phyloP scores from a whole-genome alignment of 768 basidiomycete species.

The Scleroderma bovista region DNA sequence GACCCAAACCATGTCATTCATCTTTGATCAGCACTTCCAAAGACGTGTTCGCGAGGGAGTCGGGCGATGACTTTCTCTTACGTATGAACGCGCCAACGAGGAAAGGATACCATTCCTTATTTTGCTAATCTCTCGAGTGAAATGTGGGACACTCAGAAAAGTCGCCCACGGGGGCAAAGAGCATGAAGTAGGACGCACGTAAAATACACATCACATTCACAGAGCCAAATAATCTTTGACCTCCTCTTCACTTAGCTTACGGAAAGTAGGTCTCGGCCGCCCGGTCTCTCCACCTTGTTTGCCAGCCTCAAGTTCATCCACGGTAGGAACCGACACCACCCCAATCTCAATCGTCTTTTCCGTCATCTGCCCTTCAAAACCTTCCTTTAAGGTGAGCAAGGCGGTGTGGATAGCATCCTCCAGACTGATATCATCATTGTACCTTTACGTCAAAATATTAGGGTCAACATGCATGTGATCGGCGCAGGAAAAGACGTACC shows the following conservation, averaged over 20 bases:
- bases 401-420: conserved; percentile 99
- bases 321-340: conserved; percentile 84
- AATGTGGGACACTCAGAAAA: conserved; percentile 13
- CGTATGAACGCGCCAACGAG: not conserved
- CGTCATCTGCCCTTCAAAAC: conserved; percentile 99
- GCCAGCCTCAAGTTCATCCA: conserved; percentile 50
- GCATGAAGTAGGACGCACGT: conserved; percentile 26
- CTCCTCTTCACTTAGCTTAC: conserved; percentile 95
- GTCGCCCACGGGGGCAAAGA: conserved; percentile 4
- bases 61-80: conserved; percentile 2
- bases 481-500: conserved; percentile 48
- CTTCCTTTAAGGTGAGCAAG: conserved; percentile 94
- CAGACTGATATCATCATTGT: conserved; percentile 97
- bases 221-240: conserved; percentile 92
- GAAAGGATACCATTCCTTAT: not conserved
- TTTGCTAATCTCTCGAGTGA: not conserved
- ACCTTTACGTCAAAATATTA: conserved; percentile 50
- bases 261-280: conserved; percentile 81
- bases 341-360: conserved; percentile 99
- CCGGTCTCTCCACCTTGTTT: conserved; percentile 65
- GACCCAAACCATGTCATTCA: conserved; percentile 6
- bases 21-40: conserved; percentile 23
- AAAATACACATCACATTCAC: conserved; percentile 39
- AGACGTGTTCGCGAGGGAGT: conserved; percentile 5
- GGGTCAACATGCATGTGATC: conserved; percentile 13